Evolutionary conservation across 176 grass and related monocot species (phyloP).

Genomic region (Canna indica): DNA sequence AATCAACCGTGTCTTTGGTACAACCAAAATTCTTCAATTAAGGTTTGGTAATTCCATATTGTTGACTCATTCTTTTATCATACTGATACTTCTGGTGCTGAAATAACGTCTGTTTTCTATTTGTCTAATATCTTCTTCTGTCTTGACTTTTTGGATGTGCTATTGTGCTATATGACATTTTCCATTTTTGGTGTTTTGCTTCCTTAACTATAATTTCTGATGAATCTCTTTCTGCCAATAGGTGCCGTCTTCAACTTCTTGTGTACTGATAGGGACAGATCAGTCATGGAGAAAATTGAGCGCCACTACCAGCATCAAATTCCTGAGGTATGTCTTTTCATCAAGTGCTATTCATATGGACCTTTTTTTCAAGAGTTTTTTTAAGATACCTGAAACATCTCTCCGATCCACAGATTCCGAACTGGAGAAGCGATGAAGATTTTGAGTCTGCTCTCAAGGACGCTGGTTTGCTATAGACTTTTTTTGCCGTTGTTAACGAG

Average conservation of each 20-base stretch:
- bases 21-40: too few species aligned
- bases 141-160: too few species aligned
- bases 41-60: too few species aligned
- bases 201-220: not conserved
- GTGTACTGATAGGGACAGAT: constrained; percentile 47
- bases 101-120: too few species aligned
- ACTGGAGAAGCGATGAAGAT: constrained; percentile 70
- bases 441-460: constrained; percentile 89
- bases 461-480: constrained; percentile 55
- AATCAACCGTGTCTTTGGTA: too few species aligned
- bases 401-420: constrained; percentile 31
- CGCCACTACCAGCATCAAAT: constrained; percentile 47
- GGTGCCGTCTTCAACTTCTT: constrained; percentile 95
- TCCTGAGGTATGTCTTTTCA: not conserved
- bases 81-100: too few species aligned
- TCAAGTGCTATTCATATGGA: not conserved
- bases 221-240: constrained; percentile 19
- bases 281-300: constrained; percentile 88
- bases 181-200: not conserved
- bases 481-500: not conserved
- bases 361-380: not conserved
- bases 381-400: not conserved
- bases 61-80: too few species aligned
- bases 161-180: not conserved
- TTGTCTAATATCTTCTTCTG: too few species aligned